Evolutionary conservation across 257 asterid species (phyloP).

Genomic region (Cordia subcordata): DNA sequence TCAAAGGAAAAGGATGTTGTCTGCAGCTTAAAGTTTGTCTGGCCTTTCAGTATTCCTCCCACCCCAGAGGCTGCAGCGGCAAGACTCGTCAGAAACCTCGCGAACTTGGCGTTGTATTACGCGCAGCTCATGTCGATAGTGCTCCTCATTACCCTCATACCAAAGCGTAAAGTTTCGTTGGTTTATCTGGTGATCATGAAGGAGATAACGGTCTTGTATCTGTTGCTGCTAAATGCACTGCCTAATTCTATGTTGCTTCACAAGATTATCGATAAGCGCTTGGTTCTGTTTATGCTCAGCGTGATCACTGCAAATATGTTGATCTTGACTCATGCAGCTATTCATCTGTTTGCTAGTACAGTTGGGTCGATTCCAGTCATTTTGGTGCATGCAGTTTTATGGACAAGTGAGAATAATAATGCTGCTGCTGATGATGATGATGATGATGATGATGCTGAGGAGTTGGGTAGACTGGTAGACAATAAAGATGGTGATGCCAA

Average conservation of each 20-base stretch:
- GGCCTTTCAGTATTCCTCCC: constrained; percentile 56
- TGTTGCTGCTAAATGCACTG: constrained; percentile 34
- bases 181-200: constrained; percentile 43
- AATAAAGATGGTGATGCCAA: no score
- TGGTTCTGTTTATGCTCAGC: constrained; percentile 34
- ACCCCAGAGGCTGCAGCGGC: constrained; percentile 52
- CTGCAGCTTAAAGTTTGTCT: constrained; percentile 26
- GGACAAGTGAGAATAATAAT: constrained; percentile 28
- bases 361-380: constrained; percentile 46
- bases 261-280: constrained; percentile 28
- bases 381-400: constrained; percentile 39
- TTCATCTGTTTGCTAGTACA: constrained; percentile 48
- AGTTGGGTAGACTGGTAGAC: constrained; percentile 28
- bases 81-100: constrained; percentile 42
- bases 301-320: constrained; percentile 22
- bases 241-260: constrained; percentile 39
- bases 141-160: constrained; percentile 57
- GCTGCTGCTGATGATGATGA: constrained; percentile 13
- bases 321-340: constrained; percentile 38
- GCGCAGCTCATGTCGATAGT: constrained; percentile 50
- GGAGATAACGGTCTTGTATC: constrained; percentile 45
- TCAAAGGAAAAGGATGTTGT: constrained; percentile 7
- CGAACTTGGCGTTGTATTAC: constrained; percentile 34
- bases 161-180: constrained; percentile 51
- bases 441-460: constrained; percentile 16